A percentile compares a stretch with the other conserved stretches of the same genome.
Conservation (phyloP, 495 filamentous ascomycete species). For the Chaetomidium leptoderma region DNA sequence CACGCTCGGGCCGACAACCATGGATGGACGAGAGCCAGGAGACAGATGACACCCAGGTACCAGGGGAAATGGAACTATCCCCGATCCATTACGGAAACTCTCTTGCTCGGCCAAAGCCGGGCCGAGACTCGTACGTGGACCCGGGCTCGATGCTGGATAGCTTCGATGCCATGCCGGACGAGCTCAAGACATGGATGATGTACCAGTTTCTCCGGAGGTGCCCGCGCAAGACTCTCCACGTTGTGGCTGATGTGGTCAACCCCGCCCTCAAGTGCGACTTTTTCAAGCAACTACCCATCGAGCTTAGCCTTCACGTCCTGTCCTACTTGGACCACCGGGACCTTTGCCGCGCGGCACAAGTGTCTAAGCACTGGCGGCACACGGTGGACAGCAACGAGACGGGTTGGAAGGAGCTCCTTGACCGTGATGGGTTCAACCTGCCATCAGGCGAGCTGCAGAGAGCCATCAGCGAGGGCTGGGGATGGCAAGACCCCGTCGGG, state of each 20-base stretch:
- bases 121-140: constrained; percentile 46
- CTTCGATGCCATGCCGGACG: constrained; percentile 83
- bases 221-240: constrained; percentile 81
- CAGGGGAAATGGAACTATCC: constrained; percentile 16
- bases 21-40: constrained; percentile 31
- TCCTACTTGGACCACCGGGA: constrained; percentile 82
- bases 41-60: constrained; percentile 28
- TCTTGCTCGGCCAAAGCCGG: constrained; percentile 16
- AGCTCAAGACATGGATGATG: constrained; percentile 91
- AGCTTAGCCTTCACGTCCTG: constrained; percentile 82
- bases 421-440: constrained; percentile 72
- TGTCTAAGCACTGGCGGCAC: constrained; percentile 89
- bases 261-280: constrained; percentile 97
- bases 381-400: constrained; percentile 89
- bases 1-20: constrained; percentile 19
- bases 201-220: constrained; percentile 89
- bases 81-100: constrained; percentile 19
- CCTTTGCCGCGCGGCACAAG: constrained; percentile 86
- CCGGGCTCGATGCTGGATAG: constrained; percentile 79
- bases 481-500: constrained; percentile 88
- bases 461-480: constrained; percentile 93
- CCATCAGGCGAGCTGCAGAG: constrained; percentile 79
- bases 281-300: constrained; percentile 71
- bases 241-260: constrained; percentile 89
- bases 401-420: constrained; percentile 91